Evolutionary conservation across 257 asterid genomes (phyloP), one percentile per base, ranked within the genome.

Genomic region (Solanum lignicaule): DNA sequence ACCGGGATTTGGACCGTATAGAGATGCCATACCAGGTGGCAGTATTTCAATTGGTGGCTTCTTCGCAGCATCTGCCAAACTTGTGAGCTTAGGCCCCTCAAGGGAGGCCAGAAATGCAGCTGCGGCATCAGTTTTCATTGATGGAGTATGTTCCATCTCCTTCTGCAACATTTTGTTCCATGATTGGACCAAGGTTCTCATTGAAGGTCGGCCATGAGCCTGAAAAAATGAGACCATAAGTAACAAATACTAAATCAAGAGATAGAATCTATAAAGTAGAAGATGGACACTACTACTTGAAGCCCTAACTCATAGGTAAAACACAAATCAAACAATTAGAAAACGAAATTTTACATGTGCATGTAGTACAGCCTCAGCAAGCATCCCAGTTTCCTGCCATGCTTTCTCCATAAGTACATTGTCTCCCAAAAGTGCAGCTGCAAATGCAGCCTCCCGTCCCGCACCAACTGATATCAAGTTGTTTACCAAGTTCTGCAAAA

Each of bases 311-410:
- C 36, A 68, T 33, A 31, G 79, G 38, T 43, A 27, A 62, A 84
- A 60, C 71, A 87, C 27, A 13, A 48, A 72, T 13, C 12, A 52
- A 73, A 85, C 41, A 81, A 18, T 48, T 48, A 29, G 41, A 46
- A 20, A 82, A 46, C 32, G 43, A 29, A 48, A 29, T 18, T 20
- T 46, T 95, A 97, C 99, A 29, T 95, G 99, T 91, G 99, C 94
- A 89, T 97, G 99, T 55, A 96, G 96, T 55, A 97, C 99, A 55
- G 99, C 98, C 92, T 97, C 99, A 23, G 99, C 99, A 82, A 97
- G 98, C 99, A 97, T 97, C 87, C 99, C 99, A 10, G 99, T 97
- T 6, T 95, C 98, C 79, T 94, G 96, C 99, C 99, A 97, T 85
- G 99, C 97, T 91, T 95, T 97, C 90, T 97, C 99, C 98, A 97